Conservation (phyloP, 768 basidiomycete species). For the Chlorophyllum brunneum region DNA sequence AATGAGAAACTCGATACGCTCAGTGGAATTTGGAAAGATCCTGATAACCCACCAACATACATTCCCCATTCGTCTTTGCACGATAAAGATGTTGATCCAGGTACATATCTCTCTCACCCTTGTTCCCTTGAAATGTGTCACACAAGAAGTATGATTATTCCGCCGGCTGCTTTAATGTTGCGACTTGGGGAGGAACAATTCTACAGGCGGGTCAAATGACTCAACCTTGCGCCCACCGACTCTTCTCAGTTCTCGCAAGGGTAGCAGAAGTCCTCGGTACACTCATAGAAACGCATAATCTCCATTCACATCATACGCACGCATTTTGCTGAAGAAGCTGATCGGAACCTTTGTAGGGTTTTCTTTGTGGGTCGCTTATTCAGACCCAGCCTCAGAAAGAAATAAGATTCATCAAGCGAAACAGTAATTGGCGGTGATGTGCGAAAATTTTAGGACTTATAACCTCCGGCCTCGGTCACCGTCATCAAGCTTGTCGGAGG, state of each 20-base stretch:
- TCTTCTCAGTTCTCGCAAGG: no score
- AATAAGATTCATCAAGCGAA: neutral
- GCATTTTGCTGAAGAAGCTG: neutral
- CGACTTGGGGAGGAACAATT: no score
- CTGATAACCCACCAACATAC: no score
- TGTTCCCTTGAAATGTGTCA: slow-evolving; percentile 9
- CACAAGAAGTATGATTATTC: slow-evolving; percentile 4
- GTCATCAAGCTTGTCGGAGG: no score
- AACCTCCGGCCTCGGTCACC: neutral
- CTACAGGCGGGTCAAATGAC: neutral
- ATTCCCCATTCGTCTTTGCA: no score
- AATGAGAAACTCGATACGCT: no score
- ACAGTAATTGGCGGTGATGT: neutral
- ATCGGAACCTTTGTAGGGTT: slow-evolving; percentile 3
- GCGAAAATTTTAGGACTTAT: neutral
- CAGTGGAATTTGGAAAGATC: no score
- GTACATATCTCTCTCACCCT: no score
- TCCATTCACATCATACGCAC: neutral
- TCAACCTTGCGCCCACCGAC: no score
- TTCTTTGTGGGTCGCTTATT: neutral
- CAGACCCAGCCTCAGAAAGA: neutral
- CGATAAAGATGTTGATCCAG: no score
- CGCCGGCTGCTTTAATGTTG: neutral
- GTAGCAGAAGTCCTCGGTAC: no score
- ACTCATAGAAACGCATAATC: neutral